Evolutionary conservation across 2,329 filamentous ascomycete species (phyloP).

Genomic region (Teratosphaeria gauchensis): DNA sequence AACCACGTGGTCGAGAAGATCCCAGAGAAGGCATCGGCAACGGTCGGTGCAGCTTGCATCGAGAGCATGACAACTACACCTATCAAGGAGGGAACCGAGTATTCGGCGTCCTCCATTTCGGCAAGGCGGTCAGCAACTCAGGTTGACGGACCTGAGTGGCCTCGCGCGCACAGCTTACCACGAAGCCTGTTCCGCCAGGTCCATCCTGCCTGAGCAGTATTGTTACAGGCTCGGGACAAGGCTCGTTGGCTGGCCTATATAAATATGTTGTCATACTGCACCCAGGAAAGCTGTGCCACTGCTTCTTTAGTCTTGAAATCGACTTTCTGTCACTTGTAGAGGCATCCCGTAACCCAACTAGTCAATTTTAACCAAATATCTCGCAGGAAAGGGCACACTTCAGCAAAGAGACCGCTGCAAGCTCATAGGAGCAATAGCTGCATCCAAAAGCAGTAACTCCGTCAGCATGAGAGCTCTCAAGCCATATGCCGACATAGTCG

Average conservation of each 20-base stretch:
- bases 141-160: background rate
- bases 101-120: constrained; percentile 47
- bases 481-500: too few relatives aligned
- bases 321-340: too few relatives aligned
- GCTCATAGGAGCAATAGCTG: too few relatives aligned
- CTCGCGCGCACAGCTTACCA: background rate
- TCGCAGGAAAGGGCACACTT: too few relatives aligned
- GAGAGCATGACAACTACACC: constrained; percentile 22
- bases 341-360: too few relatives aligned
- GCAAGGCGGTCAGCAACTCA: background rate
- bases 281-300: too few relatives aligned
- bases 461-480: too few relatives aligned
- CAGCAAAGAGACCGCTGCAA: too few relatives aligned
- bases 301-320: too few relatives aligned
- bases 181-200: background rate
- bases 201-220: background rate
- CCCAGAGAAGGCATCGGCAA: background rate
- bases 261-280: background rate
- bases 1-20: background rate
- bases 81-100: constrained; percentile 40
- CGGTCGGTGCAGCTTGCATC: background rate
- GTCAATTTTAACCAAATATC: too few relatives aligned
- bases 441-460: too few relatives aligned
- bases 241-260: background rate
- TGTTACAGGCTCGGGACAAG: too few relatives aligned